Conservation (phyloP, 805 yeast genomes). For the Saturnispora quitensis region DNA sequence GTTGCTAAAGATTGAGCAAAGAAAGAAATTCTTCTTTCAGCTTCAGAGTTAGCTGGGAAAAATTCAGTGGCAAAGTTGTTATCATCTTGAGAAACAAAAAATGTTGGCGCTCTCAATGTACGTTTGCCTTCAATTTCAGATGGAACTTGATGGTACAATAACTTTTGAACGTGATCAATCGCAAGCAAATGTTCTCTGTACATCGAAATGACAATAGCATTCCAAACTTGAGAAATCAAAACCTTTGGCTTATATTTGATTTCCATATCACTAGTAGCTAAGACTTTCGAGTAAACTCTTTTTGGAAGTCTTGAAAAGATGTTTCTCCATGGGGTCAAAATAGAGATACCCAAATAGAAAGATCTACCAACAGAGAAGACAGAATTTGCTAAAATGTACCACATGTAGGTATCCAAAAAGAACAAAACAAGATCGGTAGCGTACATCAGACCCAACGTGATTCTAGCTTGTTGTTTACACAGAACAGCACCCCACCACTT, state of each 20-base stretch:
- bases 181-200: conserved; percentile 98
- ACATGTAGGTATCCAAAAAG: conserved; percentile 97
- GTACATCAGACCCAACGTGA: conserved; percentile 87
- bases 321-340: conserved; percentile 99
- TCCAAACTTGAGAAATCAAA: conserved; percentile 97
- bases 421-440: conserved; percentile 88
- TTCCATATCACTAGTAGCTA: conserved; percentile 99
- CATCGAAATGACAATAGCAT: conserved; percentile 97
- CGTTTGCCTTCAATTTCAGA: conserved; percentile 97
- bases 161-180: conserved; percentile 95
- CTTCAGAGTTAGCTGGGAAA: conserved; percentile 95
- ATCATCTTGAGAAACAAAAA: conserved; percentile 97
- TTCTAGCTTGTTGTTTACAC: conserved; percentile 80
- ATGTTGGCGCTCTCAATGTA: conserved; percentile 97
- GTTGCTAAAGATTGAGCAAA: conserved; percentile 98
- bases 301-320: conserved; percentile 96
- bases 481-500: conserved; percentile 69
- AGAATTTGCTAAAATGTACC: conserved; percentile 96
- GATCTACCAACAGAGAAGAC: conserved; percentile 96
- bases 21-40: conserved; percentile 98
- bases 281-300: conserved; percentile 95
- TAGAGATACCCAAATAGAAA: conserved; percentile 97
- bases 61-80: conserved; percentile 90
- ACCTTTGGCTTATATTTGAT: conserved; percentile 98
- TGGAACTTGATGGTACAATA: conserved; percentile 97